Evolutionary conservation across 2,329 filamentous ascomycete genomes (phyloP), one percentile per base, ranked within the genome.

Genomic region (Seiridium cupressi): DNA sequence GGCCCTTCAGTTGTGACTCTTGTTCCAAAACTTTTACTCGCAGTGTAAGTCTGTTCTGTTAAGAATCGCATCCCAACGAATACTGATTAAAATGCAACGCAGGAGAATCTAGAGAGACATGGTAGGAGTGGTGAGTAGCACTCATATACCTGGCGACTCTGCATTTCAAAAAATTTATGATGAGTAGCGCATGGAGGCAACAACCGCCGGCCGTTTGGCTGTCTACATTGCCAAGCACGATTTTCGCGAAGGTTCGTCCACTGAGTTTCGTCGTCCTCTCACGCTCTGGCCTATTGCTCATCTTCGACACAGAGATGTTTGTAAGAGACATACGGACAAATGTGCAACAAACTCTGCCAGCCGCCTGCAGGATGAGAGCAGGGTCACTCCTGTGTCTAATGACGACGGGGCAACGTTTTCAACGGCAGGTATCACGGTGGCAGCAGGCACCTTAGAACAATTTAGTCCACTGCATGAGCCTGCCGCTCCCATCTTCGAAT

Each of bases 1-100:
- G 51, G 34, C 51, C 51, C 11, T 54, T 54, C 10, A 54, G 51
- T 34, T 54, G 51, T n/a, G 35, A 36, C 13, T 5, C n/a, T 35
- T 54, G 51, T 35, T 38, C 36, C 51, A 54, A 54, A 34, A 54
- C 32, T n/a, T 54, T 54, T 36, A 54, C 51, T 10, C 31, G 51
- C 9, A 38, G 51, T 42, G 51, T 54, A 54, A 3, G 51, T 26
- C 9, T 8, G n/a, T 3, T n/a, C 2, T 54, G n/a, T 36, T 54
- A 26, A 26, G 18, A 26, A 26, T n/a, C 34, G 9, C 35, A 8
- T 11, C 10, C 2, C 8, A 4, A 34, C 34, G 11, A 40, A 42
- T n/a, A 40, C 35, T 13, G 51, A 40, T 34, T 38, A 8, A 54
- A 11, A 38, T 3, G 5, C 9, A 36, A 11, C 51, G 35, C 32